A percentile compares a stretch with the other conserved stretches of the same genome.
Evolutionary conservation across 2,329 filamentous ascomycete species (phyloP).

Genomic region (Rhytidhysteron rufulum): DNA sequence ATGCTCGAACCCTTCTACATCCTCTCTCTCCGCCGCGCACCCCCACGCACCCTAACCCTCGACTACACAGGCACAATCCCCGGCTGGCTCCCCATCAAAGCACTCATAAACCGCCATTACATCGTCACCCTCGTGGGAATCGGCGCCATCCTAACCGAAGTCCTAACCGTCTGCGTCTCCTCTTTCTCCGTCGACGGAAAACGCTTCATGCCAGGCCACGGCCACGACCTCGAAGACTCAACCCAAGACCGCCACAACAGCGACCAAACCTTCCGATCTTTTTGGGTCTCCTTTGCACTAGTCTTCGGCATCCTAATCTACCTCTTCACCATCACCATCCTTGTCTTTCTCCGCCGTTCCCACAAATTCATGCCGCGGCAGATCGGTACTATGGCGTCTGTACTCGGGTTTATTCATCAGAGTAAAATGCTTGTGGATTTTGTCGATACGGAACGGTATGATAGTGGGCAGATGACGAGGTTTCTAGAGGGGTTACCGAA

Average conservation of each 20-base stretch:
- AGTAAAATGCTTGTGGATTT: constrained; percentile 76
- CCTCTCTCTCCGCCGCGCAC: constrained; percentile 62
- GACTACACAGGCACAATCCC: constrained; percentile 73
- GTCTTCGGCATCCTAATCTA: constrained; percentile 63
- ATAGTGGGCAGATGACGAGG: constrained; percentile 58
- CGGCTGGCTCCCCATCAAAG: constrained; percentile 59
- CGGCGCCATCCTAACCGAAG: constrained; percentile 68
- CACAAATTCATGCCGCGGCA: constrained; percentile 72
- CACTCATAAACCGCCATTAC: constrained; percentile 60
- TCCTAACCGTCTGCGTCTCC: constrained; percentile 66
- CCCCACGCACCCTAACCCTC: constrained; percentile 62
- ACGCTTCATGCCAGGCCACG: constrained; percentile 48
- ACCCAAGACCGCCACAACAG: constrained; percentile 26
- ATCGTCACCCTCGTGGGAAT: constrained; percentile 66
- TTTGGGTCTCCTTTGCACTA: constrained; percentile 62
- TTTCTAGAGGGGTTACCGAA: constrained; percentile 59
- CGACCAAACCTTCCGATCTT: constrained; percentile 52
- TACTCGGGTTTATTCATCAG: constrained; percentile 75
- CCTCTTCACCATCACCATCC: constrained; percentile 55
- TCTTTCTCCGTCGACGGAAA: constrained; percentile 63
- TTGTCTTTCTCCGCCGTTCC: constrained; percentile 61
- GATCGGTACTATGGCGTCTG: constrained; percentile 72
- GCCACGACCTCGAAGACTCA: constrained; percentile 11
- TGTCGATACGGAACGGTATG: constrained; percentile 63
- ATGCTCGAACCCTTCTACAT: constrained; percentile 75